Conservation (phyloP, 805 yeast species). For the Soucietia sequanensis region DNA sequence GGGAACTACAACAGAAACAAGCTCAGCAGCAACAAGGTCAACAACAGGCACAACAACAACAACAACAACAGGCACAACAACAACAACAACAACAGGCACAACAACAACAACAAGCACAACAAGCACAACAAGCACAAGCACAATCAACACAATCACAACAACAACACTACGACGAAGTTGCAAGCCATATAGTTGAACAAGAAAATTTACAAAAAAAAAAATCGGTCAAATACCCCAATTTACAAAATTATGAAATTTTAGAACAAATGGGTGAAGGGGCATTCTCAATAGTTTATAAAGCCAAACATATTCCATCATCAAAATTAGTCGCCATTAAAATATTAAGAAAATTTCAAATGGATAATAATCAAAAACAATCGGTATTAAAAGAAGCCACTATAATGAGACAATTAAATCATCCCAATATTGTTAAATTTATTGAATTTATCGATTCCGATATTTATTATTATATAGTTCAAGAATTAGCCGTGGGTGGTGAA, state of each 20-base stretch:
- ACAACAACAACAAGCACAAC: slow-evolving; percentile 1
- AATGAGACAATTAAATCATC: slow-evolving; percentile 63
- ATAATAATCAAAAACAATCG: slow-evolving; percentile 58
- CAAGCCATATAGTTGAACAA: slow-evolving; percentile 36
- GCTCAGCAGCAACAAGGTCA: too few relatives aligned
- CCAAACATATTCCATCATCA: slow-evolving; percentile 38
- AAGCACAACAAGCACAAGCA: background rate
- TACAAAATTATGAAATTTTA: slow-evolving; percentile 42
- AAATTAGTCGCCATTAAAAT: slow-evolving; percentile 53
- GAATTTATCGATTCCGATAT: slow-evolving; percentile 64
- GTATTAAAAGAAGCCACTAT: slow-evolving; percentile 80
- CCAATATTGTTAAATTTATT: slow-evolving; percentile 61
- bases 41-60: background rate
- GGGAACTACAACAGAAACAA: background rate
- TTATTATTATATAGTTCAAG: slow-evolving; percentile 69
- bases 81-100: slow-evolving; percentile 2
- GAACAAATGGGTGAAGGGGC: slow-evolving; percentile 79
- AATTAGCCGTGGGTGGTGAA: slow-evolving; percentile 76
- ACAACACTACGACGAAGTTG: slow-evolving; percentile 22
- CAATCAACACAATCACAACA: background rate
- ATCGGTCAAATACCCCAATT: slow-evolving; percentile 30
- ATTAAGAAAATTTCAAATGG: slow-evolving; percentile 69
- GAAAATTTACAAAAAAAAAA: slow-evolving; percentile 25
- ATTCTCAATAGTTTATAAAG: slow-evolving; percentile 71
- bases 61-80: slow-evolving; percentile 2